Conservation (phyloP, 805 yeast species). For the Candida manassasensis region DNA sequence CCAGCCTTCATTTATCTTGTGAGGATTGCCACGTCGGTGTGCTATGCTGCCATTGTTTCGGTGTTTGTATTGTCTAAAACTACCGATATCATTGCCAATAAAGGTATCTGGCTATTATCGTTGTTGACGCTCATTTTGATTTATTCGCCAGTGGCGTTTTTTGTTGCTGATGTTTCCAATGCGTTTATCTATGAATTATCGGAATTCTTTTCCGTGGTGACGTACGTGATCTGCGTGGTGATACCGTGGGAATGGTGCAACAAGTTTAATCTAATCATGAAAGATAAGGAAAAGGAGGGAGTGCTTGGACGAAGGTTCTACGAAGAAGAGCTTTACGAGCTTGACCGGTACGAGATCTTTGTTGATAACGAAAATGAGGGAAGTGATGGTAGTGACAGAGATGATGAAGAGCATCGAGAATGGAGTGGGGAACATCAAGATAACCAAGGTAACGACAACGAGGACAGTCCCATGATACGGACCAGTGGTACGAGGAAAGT, state of each 20-base stretch:
- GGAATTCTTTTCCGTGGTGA: constrained; percentile 67
- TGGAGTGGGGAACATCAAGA: constrained; percentile 3
- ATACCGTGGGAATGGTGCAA: constrained; percentile 87
- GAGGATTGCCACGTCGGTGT: constrained; percentile 64
- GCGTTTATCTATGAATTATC: constrained; percentile 72
- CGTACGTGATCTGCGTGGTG: constrained; percentile 67
- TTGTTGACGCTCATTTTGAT: constrained; percentile 51
- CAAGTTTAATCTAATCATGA: constrained; percentile 53
- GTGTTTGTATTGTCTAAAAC: constrained; percentile 52
- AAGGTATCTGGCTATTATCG: constrained; percentile 51
- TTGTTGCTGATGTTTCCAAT: constrained; percentile 71
- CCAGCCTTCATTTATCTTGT: constrained; percentile 73
- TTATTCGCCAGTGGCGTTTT: constrained; percentile 61
- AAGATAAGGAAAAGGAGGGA: constrained; percentile 61
- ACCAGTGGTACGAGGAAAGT: not conserved
- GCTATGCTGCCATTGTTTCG: constrained; percentile 61
- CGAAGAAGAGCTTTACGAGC: constrained; percentile 56
- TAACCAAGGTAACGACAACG: constrained; percentile 1
- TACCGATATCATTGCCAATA: constrained; percentile 45
- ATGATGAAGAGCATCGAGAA: constrained; percentile 6
- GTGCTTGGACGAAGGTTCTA: constrained; percentile 70
- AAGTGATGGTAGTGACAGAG: constrained; percentile 13
- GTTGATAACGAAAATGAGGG: constrained; percentile 27
- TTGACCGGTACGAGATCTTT: constrained; percentile 36
- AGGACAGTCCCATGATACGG: not conserved